A percentile compares a stretch with the other conserved stretches of the same genome.
phyloP scores from a whole-genome alignment of 2,329 filamentous ascomycete genomes.

The Chrysosporium keratinophilum region DNA sequence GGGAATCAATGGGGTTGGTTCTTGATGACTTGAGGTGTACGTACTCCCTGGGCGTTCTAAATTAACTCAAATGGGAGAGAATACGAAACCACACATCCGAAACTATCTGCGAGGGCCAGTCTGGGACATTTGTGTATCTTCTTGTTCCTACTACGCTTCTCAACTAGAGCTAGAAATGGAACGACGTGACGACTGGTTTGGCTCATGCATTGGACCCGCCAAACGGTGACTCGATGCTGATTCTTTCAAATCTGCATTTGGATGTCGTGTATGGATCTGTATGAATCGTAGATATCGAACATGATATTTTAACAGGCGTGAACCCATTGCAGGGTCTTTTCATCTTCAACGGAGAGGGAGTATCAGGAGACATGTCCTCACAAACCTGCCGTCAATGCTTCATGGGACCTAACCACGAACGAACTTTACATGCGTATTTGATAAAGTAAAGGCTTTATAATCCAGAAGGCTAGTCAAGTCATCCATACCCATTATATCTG shows the following conservation, averaged over 20 bases:
- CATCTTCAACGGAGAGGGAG: too few species aligned
- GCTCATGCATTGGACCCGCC: background rate
- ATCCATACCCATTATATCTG: background rate
- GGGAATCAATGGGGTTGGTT: constrained; percentile 11
- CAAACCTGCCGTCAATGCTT: too few species aligned
- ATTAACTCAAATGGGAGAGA: constrained; percentile 10
- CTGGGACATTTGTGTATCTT: background rate
- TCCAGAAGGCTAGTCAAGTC: background rate
- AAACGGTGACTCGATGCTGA: too few species aligned
- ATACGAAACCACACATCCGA: constrained; percentile 2
- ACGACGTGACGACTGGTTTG: background rate
- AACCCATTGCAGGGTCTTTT: too few species aligned
- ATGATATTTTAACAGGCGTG: background rate
- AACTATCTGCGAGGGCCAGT: background rate
- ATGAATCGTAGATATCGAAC: background rate
- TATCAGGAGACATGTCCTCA: too few species aligned
- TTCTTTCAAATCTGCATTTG: too few species aligned
- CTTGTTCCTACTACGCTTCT: background rate
- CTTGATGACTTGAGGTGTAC: constrained; percentile 12
- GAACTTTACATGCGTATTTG: background rate
- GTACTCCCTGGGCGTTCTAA: constrained; percentile 9
- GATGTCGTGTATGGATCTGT: background rate
- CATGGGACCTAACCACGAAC: background rate
- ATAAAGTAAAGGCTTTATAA: background rate
- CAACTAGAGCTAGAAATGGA: constrained; percentile 1